Percentiles rank a stretch among this genome's conserved stretches.
Evolutionary conservation across 2,329 filamentous ascomycete genomes (phyloP).

Genomic region (Neurospora sp.): DNA sequence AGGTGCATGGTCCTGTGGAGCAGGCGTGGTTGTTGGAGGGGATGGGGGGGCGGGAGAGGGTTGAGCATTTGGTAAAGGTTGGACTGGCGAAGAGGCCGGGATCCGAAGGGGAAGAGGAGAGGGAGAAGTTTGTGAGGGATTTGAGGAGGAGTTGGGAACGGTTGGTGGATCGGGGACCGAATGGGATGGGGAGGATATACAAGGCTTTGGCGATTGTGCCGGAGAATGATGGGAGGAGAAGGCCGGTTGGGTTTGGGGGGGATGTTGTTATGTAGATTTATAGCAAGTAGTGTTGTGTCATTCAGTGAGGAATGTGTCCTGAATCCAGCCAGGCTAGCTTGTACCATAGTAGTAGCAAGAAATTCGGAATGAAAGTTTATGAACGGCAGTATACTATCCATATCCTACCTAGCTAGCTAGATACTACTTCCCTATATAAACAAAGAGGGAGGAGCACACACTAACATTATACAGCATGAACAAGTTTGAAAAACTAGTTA

Average conservation of each 20-base stretch:
- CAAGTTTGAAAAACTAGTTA: not conserved
- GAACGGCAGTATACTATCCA: not conserved
- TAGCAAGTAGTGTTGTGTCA: not conserved
- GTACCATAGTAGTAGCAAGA: not conserved
- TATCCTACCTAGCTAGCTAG: not conserved
- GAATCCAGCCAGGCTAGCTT: not conserved
- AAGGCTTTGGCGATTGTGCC: slow-evolving; percentile 88
- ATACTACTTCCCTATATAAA: not conserved
- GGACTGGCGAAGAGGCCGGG: slow-evolving; percentile 14
- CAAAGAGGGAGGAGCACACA: not conserved
- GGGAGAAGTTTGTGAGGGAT: slow-evolving; percentile 42
- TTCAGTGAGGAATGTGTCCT: not conserved
- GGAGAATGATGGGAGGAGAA: slow-evolving; percentile 60
- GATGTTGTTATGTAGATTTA: slow-evolving; percentile 31
- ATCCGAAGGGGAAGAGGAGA: slow-evolving; percentile 4
- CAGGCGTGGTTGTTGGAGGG: slow-evolving; percentile 70
- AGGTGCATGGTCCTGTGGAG: slow-evolving; percentile 85
- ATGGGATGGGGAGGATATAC: slow-evolving; percentile 90
- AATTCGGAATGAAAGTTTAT: not conserved
- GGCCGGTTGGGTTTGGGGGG: slow-evolving; percentile 88
- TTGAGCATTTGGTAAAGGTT: slow-evolving; percentile 40
- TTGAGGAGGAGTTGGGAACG: slow-evolving; percentile 70
- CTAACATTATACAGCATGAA: not conserved
- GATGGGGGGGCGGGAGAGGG: slow-evolving; percentile 78
- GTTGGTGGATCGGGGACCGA: slow-evolving; percentile 70